Evolutionary conservation across 352 stramenopile genomes (phyloP), one percentile per base, ranked within the genome.

Genomic region (Phytophthora ramorum): DNA sequence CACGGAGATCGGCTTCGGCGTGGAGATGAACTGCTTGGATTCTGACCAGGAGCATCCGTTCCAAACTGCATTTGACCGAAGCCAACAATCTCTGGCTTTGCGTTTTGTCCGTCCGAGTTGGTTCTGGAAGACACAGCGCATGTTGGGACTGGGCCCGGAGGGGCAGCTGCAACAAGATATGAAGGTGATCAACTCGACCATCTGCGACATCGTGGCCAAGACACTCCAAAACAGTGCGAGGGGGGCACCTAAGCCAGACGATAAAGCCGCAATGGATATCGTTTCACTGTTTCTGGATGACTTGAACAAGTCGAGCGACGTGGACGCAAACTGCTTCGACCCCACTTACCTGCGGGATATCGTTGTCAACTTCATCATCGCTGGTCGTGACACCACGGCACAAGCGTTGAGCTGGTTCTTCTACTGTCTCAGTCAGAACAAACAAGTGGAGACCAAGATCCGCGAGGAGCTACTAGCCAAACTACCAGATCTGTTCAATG

Each of bases 291-390:
- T 88, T 46, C 38, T 92, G 19, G 73, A 82, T 16, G 52, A 45
- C 20, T 40, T 74, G 24, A 65, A 70, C 17, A 46, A 34, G 13
- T 63, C 63, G 1, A 13, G 32, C 0, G 44, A 71, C 10, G 47
- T 24, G 4, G 49, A 66, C 7, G 67, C 69, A 12, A 55, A 30
- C 10, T 41, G 37, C 24, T 74, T 87, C 19, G 69, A 87, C 20
- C 75, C 76, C 4, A 68, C 41, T 0, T 89, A 80, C 35, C 49
- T 96, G 0, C 83, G 83, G 12, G 80, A 95, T 57, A 85, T 97
- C 34, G 76, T 92, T 19, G 66, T 96, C 7, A 93, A 81, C 54
- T 91, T 95, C 46, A 63, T 97, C 28, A 87, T 96, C n/a, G 89
- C 85, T 24, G 86, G 89, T 0, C 73, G 85, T 2, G 86, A 96